Base-by-base conservation (phyloP, 306 rosid genomes). In the Prunus mume region DNA sequence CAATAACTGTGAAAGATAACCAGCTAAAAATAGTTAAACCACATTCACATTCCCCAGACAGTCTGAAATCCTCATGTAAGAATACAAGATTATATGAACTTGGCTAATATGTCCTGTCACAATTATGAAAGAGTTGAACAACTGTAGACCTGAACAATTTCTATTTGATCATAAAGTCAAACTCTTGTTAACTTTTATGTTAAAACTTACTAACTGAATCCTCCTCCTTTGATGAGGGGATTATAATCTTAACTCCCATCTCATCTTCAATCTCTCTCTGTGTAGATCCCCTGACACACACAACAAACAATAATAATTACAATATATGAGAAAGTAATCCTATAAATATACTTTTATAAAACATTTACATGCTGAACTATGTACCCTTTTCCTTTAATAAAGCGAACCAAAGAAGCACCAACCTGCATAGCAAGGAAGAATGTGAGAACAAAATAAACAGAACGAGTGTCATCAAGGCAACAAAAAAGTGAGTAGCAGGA, bases 341-440 rank as follows among this genome's bases (percentile, higher is more conserved):
- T 27, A 69, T 20, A 54, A 46, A 62, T 32, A 50, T 30, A 61
- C 46, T 18, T 19, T 66, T 13, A 57, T 34, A 79, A 85, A 76
- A 27, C 41, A 34, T 57, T 61, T 41, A 77, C 34, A 38, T 27
- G 66, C 34, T 68, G 69, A 68, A 49, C 13, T 54, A 2, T 73
- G 62, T 91, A 94, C 98, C 97, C 85, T 81, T 88, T 86, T 83
- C 96, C 98, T 84, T 79, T 83, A 73, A 94, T 83, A 86, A 94
- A 94, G 47, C 85, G 88, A 81, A 87, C 80, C 76, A 94, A 89
- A 62, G 96, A 86, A 78, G 90, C 86, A 71, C 97, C 97, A 19
- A 90, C 93, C 98, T 94, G 93, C 90, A 80, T 77, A 82, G 80
- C 75, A 83, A 88, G 81, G 62, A 81, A 38, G 27, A 58, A 65